Base-by-base conservation (phyloP, 169 alveolate genomes). In the Sarcocystis neurona region DNA sequence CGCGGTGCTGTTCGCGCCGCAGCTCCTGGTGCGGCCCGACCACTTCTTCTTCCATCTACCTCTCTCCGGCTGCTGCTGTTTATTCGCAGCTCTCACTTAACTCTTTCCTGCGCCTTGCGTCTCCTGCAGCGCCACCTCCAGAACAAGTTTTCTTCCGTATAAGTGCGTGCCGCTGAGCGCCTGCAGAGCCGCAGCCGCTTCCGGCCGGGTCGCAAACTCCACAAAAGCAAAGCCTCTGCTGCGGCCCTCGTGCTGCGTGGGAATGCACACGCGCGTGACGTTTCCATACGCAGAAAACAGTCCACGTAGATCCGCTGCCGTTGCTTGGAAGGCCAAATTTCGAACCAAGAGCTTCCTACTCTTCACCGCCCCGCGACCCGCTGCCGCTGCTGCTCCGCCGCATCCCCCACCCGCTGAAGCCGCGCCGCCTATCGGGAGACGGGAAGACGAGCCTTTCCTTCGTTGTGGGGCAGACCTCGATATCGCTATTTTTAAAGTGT, bases 281-380 rank as follows among this genome's bases (percentile, higher is more conserved):
- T 79, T 95, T 30, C 99, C 99, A 87, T 96, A 96, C 44, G 96
- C 91, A 56, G 97, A 94, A 94, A 98, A 97, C 90, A 98, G 94
- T 74, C 94, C 95, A 82, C 91, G 78, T 78, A 98, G 91, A 89
- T 98, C 99, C 48, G 94, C 94, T 75, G 94, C 96, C 4, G 98
- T 95, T 41, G 99, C 99, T 92, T 97, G 98, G 95, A 97, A 98
- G 44, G 99, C 99, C 47, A 98, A 89, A 87, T 98, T 98, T 94
- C 96, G 97, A 30, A 98, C 98, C 34, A 97, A 88, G 32, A 98
- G 91, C 84, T 97, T 97, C 46, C 34, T 20, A 44, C 89, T 96
- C 50, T 46, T 84, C 56, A 56, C 78, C 12, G 39, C 34, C 8
- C 46, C 47, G 43, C 46, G 6, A 10, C 46, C 30, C 41, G 84